These are phyloP conservation scores for Globisporangium paddicum DNA, from an alignment of 352 stramenopile genomes.

Conservation along the genomic window DNA sequence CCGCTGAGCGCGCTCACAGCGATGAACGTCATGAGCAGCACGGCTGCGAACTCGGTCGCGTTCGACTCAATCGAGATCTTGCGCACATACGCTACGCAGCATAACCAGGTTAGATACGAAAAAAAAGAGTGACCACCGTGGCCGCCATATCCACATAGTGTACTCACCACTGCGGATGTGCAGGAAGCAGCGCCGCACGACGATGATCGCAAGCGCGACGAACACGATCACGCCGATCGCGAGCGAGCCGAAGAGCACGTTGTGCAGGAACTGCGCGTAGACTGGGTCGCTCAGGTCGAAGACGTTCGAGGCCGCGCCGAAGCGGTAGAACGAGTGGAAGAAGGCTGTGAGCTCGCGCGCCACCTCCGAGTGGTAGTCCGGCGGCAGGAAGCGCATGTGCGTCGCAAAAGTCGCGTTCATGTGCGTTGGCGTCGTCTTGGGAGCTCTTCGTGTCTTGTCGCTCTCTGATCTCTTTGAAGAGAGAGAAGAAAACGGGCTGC, in stretches of 20 bases:
- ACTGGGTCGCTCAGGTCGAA: constrained; percentile 49
- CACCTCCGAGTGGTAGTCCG: constrained; percentile 67
- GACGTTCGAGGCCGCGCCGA: constrained; percentile 38
- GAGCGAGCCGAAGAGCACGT: constrained; percentile 65
- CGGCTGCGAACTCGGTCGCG: constrained; percentile 61
- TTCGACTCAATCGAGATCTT: constrained; percentile 40
- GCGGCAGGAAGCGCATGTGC: constrained; percentile 47
- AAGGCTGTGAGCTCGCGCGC: constrained; percentile 62
- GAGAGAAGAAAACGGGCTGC: no score
- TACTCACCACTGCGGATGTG: constrained; percentile 59
- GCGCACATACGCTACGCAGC: constrained; percentile 31
- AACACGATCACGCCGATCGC: constrained; percentile 59
- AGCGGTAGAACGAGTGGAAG: constrained; percentile 82
- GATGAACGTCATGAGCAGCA: constrained; percentile 67
- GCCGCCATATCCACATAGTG: neutral
- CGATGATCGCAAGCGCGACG: constrained; percentile 54
- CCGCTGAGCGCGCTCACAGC: constrained; percentile 66
- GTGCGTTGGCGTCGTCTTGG: neutral
- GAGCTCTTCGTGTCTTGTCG: neutral
- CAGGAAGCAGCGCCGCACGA: constrained; percentile 63
- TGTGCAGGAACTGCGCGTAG: constrained; percentile 67
- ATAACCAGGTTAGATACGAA: neutral
- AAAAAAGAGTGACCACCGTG: neutral
- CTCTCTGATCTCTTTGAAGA: neutral
- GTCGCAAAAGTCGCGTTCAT: neutral